Base-by-base conservation (phyloP, 495 filamentous ascomycete species). In the Hypoxylon rickii region DNA sequence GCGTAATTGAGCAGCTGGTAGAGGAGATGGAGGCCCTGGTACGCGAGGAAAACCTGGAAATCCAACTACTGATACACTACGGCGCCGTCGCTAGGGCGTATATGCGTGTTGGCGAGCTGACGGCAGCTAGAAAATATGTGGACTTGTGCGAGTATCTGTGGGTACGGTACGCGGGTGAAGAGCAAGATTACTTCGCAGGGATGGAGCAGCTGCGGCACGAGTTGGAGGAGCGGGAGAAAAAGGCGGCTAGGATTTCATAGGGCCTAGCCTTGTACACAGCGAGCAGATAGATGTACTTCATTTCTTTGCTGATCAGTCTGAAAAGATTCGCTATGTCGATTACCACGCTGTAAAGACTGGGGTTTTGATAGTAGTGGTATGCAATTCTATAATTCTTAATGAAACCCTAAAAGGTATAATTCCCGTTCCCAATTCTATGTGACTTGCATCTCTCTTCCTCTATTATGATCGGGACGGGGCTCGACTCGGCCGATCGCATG, bases 121-220 rank as follows among this genome's bases (percentile, higher is more conserved):
- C 21, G n/a, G 38, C 24, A 10, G 71, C 65, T n/a, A 55, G 61
- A 33, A 52, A 44, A 19, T 69, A 67, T 12, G 52, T 68, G 3
- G 42, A 61, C 2, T 19, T 51, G 36, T 50, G 68, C 3, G 71
- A 72, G 33, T 42, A 64, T 22, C 57, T 60, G 1, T 74, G 71
- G 71, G 51, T 60, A 10, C 60, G 34, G 49, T 62, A 71, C n/a
- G 72, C 69, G 7, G 73, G 72, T 18, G 65, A 70, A 2, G 72
- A 74, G 49, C 48, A 66, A 11, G 53, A 65, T 15, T 51, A 64
- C 19, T 20, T 71, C 7, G 70, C 69, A 13, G 66, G 63, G 0
- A 64, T 72, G 53, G 24, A 50, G n/a, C 58, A 64, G 34, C 44
- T 74, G 7, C 65, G 68, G 51, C 43, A 58, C 17, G 57, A 67